phyloP scores from a whole-genome alignment of 1,284 basidiomycete genomes.

The Malassezia dermatis region DNA sequence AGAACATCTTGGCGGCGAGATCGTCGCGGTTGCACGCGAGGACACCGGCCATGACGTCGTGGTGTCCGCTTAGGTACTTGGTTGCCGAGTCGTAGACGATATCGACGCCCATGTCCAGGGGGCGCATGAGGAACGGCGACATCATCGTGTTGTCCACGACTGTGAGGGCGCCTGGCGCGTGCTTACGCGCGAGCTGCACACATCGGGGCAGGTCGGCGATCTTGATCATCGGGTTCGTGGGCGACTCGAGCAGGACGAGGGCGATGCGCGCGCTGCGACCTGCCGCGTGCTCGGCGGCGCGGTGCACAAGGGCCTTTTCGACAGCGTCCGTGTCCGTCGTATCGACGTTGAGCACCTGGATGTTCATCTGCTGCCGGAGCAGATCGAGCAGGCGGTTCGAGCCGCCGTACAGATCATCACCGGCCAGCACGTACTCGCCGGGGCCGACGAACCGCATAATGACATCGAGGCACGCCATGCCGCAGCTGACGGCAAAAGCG shows the following conservation, averaged over 20 bases:
- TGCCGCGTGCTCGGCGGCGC: conserved; percentile 26
- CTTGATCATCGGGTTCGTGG: conserved; percentile 93
- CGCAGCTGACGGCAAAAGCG: conserved; percentile 82
- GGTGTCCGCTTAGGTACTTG: conserved; percentile 94
- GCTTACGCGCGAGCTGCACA: conserved; percentile 32
- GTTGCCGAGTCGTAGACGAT: conserved; percentile 96
- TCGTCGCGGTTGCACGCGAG: conserved; percentile 78
- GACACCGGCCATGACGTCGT: conserved; percentile 83
- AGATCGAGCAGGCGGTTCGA: conserved; percentile 92
- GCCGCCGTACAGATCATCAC: conserved; percentile 94
- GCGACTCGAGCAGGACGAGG: conserved; percentile 70
- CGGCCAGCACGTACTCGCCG: conserved; percentile 86
- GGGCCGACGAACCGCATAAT: conserved; percentile 89
- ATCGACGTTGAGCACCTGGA: conserved; percentile 85
- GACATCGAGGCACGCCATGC: conserved; percentile 95
- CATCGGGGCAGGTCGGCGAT: conserved; percentile 70
- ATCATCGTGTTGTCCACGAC: conserved; percentile 92
- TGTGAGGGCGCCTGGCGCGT: conserved; percentile 40
- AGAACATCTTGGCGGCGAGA: conserved; percentile 74
- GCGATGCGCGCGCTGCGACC: conserved; percentile 28
- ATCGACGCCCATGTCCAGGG: conserved; percentile 88
- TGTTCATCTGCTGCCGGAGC: conserved; percentile 73
- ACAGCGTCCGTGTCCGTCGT: conserved; percentile 62
- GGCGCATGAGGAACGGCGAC: conserved; percentile 94
- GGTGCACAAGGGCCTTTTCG: conserved; percentile 28